Evolutionary conservation across 164 flowering plant species (phyloP).

Genomic region (Paratinospora sagittata): DNA sequence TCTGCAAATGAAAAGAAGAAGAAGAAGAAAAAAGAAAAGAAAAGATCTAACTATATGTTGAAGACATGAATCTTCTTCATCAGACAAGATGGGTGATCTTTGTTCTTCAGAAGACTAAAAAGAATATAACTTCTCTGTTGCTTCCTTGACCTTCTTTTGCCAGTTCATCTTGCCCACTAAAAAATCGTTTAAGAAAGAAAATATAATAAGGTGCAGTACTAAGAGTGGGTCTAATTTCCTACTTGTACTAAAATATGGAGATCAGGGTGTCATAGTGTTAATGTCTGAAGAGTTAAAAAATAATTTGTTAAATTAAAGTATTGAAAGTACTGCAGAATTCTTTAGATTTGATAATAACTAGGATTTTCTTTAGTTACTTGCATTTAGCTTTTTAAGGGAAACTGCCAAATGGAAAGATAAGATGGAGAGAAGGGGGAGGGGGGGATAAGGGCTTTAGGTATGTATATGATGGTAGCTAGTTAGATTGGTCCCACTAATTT

Average conservation of each 20-base stretch:
- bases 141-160: constrained; percentile 20
- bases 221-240: not conserved
- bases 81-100: constrained; percentile 8
- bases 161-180: constrained; percentile 36
- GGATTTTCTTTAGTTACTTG: too few relatives aligned
- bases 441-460: not conserved
- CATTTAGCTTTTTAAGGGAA: not conserved
- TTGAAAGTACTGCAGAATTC: not conserved
- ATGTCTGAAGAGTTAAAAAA: too few relatives aligned
- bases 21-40: too few relatives aligned
- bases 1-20: too few relatives aligned
- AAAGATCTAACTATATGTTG: too few relatives aligned
- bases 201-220: constrained; percentile 8
- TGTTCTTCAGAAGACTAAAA: constrained; percentile 9
- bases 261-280: too few relatives aligned
- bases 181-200: constrained; percentile 9
- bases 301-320: too few relatives aligned
- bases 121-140: constrained; percentile 7
- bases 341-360: not conserved
- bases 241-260: not conserved
- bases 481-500: constrained; percentile 19
- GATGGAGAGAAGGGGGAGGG: not conserved
- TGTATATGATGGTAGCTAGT: constrained; percentile 15
- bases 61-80: not conserved
- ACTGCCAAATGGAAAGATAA: not conserved